Base-by-base conservation (phyloP, 2,329 filamentous ascomycete genomes). In the Ophiostoma triangulosporum region DNA sequence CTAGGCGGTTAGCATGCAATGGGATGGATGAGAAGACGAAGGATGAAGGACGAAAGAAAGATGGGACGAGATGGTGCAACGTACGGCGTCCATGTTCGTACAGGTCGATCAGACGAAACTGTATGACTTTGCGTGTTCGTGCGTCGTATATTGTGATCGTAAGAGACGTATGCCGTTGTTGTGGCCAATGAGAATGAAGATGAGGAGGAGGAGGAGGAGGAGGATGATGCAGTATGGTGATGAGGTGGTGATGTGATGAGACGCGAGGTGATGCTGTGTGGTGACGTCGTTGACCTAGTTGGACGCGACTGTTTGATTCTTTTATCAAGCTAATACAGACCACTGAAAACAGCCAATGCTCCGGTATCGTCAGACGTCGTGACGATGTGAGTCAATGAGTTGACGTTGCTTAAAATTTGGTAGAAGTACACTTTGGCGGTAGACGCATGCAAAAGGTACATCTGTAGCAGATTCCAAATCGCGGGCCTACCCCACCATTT, bases 1-100 rank as follows among this genome's bases (percentile, higher is more conserved):
- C 60, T 61, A 32, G 6, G n/a, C 9, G 14, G 49, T 51, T 31
- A 51, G 33, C 12, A 22, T 12, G 14, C n/a, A 17, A 24, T 1
- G 8, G 6, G 38, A 24, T 6, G 7, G n/a, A 11, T 9, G 1
- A 24, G 22, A 40, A 8, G n/a, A 11, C 20, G 15, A 32, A 5
- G 27, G 27, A 14, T 20, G 29, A 49, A 17, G 15, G 15, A n/a
- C 2, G 35, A 17, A 36, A 17, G 38, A 17, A 15, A 2, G 40
- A 26, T 1, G 40, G 22, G 38, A 24, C 6, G 38, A 26, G 11
- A 15, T 4, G 35, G 38, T 8, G 24, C 3, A n/a, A 48, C 46
- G 20, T 6, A 48, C 46, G 20, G 46, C 46, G 29, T 48, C 46
- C 46, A 48, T 48, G 46, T n/a, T 31, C 17, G 38, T 17, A 8